Percentiles rank a stretch among this genome's conserved stretches.
phyloP scores from a whole-genome alignment of 2,329 filamentous ascomycete species.

The Aspergillus pseudoviridinutans region DNA sequence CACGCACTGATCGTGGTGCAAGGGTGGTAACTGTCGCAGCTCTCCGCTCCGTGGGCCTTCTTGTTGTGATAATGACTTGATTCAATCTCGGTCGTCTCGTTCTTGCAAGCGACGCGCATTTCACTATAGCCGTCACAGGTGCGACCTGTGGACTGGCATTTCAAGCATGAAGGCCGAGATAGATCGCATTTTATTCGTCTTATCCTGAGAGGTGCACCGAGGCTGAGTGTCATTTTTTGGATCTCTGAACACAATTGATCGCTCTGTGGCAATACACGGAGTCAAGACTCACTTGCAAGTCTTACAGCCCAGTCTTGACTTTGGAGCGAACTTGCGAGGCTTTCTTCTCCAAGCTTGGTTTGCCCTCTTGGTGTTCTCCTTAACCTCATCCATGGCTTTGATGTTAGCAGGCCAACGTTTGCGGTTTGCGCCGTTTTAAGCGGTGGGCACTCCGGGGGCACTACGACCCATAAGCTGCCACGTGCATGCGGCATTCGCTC shows the following conservation, averaged over 20 bases:
- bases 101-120: conserved; percentile 1
- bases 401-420: too few species aligned
- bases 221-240: too few species aligned
- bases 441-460: not conserved
- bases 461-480: too few species aligned
- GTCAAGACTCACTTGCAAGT: conserved; percentile 39
- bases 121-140: conserved; percentile 36
- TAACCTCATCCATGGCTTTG: not conserved
- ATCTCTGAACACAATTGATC: too few species aligned
- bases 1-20: not conserved
- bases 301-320: conserved; percentile 39
- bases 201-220: conserved; percentile 23
- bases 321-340: conserved; percentile 36
- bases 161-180: conserved; percentile 31
- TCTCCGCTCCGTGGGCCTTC: not conserved
- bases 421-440: not conserved
- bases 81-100: too few species aligned
- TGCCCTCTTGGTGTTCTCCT: conserved; percentile 12
- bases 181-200: conserved; percentile 39
- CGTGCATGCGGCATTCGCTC: not conserved
- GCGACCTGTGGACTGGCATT: conserved; percentile 37
- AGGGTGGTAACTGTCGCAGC: conserved; percentile 11
- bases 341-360: conserved; percentile 37
- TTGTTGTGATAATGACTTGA: too few species aligned
- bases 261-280: not conserved